Percentiles rank a stretch among this genome's conserved stretches.
These are phyloP conservation scores for Cyberlindnera japonica DNA, from an alignment of 805 yeast genomes.

Conservation along the genomic window DNA sequence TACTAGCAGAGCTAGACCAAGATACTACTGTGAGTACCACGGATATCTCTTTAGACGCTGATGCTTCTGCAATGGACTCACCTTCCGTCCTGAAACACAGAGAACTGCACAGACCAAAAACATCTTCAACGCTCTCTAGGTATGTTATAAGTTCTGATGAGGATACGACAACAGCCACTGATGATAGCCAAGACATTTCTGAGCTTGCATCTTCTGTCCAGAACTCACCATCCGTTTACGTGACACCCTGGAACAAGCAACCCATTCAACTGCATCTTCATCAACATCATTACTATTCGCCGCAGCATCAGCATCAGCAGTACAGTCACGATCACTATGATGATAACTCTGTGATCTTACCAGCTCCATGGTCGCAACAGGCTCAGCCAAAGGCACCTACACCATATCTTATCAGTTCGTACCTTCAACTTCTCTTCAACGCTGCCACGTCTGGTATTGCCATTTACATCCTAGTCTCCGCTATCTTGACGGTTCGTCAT, in stretches of 20 bases:
- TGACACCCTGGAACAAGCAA: conserved; percentile 18
- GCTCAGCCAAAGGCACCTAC: conserved; percentile 49
- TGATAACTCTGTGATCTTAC: conserved; percentile 33
- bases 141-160: conserved; percentile 12
- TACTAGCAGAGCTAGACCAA: conserved; percentile 5
- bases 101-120: conserved; percentile 12
- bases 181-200: conserved; percentile 1
- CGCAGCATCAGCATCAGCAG: conserved; percentile 1
- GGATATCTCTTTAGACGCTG: background rate
- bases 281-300: conserved; percentile 38
- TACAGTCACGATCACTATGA: background rate
- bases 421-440: conserved; percentile 55
- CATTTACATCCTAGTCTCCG: conserved; percentile 39
- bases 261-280: conserved; percentile 35
- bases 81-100: conserved; percentile 9
- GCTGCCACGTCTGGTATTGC: conserved; percentile 42
- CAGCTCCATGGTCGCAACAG: conserved; percentile 55
- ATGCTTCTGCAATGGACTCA: conserved; percentile 6
- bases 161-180: conserved; percentile 6
- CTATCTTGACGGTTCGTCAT: conserved; percentile 44
- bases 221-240: conserved; percentile 9
- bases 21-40: background rate
- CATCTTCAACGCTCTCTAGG: conserved; percentile 16
- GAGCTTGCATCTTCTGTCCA: conserved; percentile 3
- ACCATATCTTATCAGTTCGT: conserved; percentile 58